Percentiles rank a stretch among this genome's conserved stretches.
Conservation (phyloP, 2,329 filamentous ascomycete species). For the Keithomyces neogunnii region DNA sequence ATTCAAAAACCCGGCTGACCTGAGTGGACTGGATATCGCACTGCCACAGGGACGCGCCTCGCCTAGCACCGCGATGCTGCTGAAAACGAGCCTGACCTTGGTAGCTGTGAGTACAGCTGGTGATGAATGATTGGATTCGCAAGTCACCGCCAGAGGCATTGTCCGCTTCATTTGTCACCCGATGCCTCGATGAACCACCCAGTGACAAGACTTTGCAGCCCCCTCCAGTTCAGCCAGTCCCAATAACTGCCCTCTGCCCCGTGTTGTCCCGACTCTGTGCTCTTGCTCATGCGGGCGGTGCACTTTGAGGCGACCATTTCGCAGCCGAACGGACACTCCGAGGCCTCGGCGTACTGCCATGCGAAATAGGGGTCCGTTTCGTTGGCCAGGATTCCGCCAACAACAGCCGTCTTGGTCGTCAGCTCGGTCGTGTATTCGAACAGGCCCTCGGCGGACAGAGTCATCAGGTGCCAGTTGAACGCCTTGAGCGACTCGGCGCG, state of each 20-base stretch:
- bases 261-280: not conserved
- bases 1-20: too few relatives aligned
- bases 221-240: not conserved
- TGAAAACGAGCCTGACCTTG: too few relatives aligned
- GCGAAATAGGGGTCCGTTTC: constrained; percentile 45
- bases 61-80: too few relatives aligned
- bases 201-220: too few relatives aligned
- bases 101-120: too few relatives aligned
- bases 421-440: constrained; percentile 29
- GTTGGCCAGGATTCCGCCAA: constrained; percentile 36
- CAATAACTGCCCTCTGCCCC: not conserved
- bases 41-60: too few relatives aligned
- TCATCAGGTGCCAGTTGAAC: constrained; percentile 43
- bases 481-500: constrained; percentile 36
- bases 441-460: constrained; percentile 34
- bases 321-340: constrained; percentile 6
- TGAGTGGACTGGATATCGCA: too few relatives aligned
- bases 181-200: too few relatives aligned
- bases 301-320: not conserved
- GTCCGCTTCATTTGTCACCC: too few relatives aligned
- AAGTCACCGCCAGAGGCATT: too few relatives aligned
- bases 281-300: too few relatives aligned
- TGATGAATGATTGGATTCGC: too few relatives aligned
- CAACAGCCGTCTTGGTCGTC: constrained; percentile 29
- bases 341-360: constrained; percentile 40